These are phyloP conservation scores for Sonneratia caseolaris DNA, from an alignment of 345 rosid species.

Conservation along the genomic window DNA sequence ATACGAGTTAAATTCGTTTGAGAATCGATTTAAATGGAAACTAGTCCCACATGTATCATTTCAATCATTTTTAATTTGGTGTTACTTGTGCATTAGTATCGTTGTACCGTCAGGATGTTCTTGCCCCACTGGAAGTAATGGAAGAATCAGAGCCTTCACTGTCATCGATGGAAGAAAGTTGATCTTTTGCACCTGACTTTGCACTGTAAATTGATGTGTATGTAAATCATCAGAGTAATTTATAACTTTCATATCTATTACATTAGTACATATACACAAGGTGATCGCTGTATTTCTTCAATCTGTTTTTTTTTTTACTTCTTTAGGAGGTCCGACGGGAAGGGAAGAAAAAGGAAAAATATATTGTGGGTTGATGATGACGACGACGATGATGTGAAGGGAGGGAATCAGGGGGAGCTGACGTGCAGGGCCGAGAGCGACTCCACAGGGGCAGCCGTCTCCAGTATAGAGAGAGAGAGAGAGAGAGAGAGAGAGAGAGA, in stretches of 20 bases:
- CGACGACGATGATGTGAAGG: not conserved
- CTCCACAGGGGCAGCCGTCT: not conserved
- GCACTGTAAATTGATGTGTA: not conserved
- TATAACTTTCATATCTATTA: no score
- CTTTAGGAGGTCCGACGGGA: no score
- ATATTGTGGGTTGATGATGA: not conserved
- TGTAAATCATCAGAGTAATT: no score
- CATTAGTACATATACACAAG: no score
- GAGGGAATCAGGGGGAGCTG: not conserved
- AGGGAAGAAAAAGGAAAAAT: not conserved
- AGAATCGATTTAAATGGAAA: no score
- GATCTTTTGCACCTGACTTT: not conserved
- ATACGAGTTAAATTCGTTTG: no score
- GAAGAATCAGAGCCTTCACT: not conserved
- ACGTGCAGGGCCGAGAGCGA: constrained; percentile 2
- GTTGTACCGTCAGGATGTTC: not conserved
- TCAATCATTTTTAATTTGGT: not conserved
- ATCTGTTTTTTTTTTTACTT: no score
- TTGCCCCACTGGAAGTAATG: not conserved
- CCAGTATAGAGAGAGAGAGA: not conserved
- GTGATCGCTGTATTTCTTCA: no score
- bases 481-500: not conserved
- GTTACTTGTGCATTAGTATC: no score
- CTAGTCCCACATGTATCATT: not conserved
- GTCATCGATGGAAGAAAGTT: not conserved